phyloP scores from a whole-genome alignment of 805 yeast species.

The Yamadazyma paraphyllophila region DNA sequence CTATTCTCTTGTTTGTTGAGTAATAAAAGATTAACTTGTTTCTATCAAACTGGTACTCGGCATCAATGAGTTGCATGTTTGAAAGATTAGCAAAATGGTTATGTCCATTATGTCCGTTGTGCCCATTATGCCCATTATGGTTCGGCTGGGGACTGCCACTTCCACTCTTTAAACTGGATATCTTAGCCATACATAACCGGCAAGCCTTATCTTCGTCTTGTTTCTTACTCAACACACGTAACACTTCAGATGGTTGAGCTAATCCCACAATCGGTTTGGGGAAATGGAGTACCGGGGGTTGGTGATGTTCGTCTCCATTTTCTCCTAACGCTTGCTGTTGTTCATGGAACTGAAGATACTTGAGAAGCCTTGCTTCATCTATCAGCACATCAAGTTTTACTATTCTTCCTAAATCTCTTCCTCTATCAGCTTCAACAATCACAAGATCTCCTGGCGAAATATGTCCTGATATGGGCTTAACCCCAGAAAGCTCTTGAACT shows the following conservation, averaged over 20 bases:
- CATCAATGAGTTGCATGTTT: constrained; percentile 62
- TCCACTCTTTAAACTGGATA: constrained; percentile 35
- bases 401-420: constrained; percentile 71
- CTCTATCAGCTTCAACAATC: constrained; percentile 82
- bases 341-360: constrained; percentile 64
- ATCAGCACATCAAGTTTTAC: constrained; percentile 54
- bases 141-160: not conserved
- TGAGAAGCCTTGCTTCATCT: constrained; percentile 67
- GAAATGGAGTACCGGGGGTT: constrained; percentile 52
- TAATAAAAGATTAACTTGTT: constrained; percentile 75
- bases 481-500: not conserved
- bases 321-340: constrained; percentile 62
- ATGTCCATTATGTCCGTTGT: constrained; percentile 2
- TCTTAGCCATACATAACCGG: constrained; percentile 56
- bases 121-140: constrained; percentile 2
- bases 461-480: constrained; percentile 20
- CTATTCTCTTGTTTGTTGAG: constrained; percentile 58
- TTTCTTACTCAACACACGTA: constrained; percentile 55
- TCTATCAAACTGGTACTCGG: constrained; percentile 80
- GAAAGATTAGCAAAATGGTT: constrained; percentile 19
- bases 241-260: constrained; percentile 61
- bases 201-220: constrained; percentile 72
- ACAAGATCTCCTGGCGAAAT: constrained; percentile 64
- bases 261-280: constrained; percentile 67
- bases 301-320: constrained; percentile 3